phyloP scores from a whole-genome alignment of 306 rosid genomes.

The Boehmeria nivea region DNA sequence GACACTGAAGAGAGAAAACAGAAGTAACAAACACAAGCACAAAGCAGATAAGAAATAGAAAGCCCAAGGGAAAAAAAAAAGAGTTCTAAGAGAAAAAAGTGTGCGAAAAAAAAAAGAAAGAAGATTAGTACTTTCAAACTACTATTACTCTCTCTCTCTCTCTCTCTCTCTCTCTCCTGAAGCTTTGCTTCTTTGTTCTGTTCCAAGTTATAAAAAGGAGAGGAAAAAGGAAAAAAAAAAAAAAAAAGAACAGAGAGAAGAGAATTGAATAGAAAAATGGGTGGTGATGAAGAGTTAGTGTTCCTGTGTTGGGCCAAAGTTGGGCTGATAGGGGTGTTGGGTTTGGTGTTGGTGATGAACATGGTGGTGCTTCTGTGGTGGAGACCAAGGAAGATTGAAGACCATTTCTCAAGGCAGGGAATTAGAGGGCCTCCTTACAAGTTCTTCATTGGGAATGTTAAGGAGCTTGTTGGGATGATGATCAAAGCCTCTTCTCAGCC shows the following conservation, averaged over 20 bases:
- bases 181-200: background rate
- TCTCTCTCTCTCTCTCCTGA: background rate
- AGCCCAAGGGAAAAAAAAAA: background rate
- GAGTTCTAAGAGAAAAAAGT: background rate
- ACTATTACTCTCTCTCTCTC: background rate
- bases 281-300: slow-evolving; percentile 28
- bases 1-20: slow-evolving; percentile 23
- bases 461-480: slow-evolving; percentile 76
- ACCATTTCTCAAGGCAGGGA: slow-evolving; percentile 76
- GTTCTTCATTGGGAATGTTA: slow-evolving; percentile 91
- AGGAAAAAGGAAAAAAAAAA: background rate
- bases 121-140: too few relatives aligned
- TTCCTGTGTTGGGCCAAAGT: slow-evolving; percentile 43
- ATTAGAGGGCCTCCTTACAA: slow-evolving; percentile 93
- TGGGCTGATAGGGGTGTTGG: slow-evolving; percentile 16
- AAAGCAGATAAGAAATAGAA: slow-evolving; percentile 37
- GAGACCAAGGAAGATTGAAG: slow-evolving; percentile 72
- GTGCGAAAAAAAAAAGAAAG: background rate
- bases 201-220: background rate
- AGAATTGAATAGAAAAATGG: background rate
- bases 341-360: slow-evolving; percentile 33
- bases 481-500: slow-evolving; percentile 83
- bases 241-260: background rate
- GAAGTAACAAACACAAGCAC: slow-evolving; percentile 37
- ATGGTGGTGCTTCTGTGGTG: slow-evolving; percentile 65